These are phyloP conservation scores for Passiflora organensis DNA, from an alignment of 345 rosid species.

Conservation along the genomic window DNA sequence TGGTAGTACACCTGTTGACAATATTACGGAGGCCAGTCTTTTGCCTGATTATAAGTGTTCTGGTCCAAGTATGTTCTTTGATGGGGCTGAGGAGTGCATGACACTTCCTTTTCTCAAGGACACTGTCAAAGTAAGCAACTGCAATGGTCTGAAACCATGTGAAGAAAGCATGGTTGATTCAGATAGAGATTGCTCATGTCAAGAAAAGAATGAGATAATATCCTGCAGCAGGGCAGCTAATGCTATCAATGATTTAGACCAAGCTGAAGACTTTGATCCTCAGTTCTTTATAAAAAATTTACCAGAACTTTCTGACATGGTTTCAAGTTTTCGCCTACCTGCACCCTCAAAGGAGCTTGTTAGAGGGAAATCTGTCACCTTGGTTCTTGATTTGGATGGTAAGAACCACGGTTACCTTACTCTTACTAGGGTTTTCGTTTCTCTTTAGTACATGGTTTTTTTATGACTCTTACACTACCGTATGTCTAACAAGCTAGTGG, in stretches of 20 bases:
- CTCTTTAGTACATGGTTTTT: not conserved
- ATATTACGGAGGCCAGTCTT: slow-evolving; percentile 20
- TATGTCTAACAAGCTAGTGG: too few species aligned
- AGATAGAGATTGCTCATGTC: slow-evolving; percentile 47
- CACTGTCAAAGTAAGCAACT: slow-evolving; percentile 40
- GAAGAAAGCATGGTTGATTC: slow-evolving; percentile 37
- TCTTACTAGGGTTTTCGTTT: not conserved
- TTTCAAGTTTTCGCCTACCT: slow-evolving; percentile 46
- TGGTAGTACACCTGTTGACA: slow-evolving; percentile 35
- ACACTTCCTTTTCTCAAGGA: slow-evolving; percentile 72
- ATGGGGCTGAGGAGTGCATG: slow-evolving; percentile 67
- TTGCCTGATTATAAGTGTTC: slow-evolving; percentile 59
- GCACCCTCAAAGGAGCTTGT: slow-evolving; percentile 35
- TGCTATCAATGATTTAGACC: slow-evolving; percentile 44
- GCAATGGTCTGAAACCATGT: slow-evolving; percentile 37
- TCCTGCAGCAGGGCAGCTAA: slow-evolving; percentile 45
- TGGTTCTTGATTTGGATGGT: slow-evolving; percentile 97
- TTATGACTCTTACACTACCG: not conserved
- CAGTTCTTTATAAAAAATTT: slow-evolving; percentile 61
- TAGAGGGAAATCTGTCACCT: slow-evolving; percentile 58
- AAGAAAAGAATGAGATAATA: slow-evolving; percentile 60
- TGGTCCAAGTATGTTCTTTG: slow-evolving; percentile 51
- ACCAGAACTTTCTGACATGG: slow-evolving; percentile 79
- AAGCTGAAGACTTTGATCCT: slow-evolving; percentile 71
- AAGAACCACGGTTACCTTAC: slow-evolving; percentile 17